Conservation (phyloP, 371 early-diverging fungal genomes). For the Lichtheimia hyalospora region DNA sequence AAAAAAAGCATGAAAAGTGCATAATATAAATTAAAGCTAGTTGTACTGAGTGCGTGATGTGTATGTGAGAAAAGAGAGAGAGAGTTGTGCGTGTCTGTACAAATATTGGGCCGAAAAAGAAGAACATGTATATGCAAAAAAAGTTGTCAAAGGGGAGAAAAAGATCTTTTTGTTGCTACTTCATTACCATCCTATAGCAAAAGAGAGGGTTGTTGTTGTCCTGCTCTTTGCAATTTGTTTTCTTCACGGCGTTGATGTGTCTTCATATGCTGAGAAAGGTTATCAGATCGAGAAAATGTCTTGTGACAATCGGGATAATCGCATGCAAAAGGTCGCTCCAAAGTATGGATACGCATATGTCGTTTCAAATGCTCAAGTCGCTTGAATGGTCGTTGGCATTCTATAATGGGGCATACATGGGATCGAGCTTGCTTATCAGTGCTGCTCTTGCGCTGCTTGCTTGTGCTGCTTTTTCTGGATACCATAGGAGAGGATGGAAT, state of each 20-base stretch:
- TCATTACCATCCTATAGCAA: neutral
- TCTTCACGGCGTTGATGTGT: constrained; percentile 52
- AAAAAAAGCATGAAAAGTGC: neutral
- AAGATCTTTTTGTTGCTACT: neutral
- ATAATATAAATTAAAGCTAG: neutral
- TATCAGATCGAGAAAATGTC: constrained; percentile 78
- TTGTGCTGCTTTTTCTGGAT: neutral
- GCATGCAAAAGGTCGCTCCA: constrained; percentile 73
- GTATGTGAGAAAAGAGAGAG: neutral
- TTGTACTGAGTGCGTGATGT: neutral
- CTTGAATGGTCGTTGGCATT: constrained; percentile 63
- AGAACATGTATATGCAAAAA: neutral
- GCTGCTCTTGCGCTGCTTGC: constrained; percentile 8
- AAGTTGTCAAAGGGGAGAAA: neutral
- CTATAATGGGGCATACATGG: constrained; percentile 44
- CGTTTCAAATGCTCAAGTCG: constrained; percentile 87
- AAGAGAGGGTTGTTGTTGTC: constrained; percentile 1
- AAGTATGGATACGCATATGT: constrained; percentile 83
- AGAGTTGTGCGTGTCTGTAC: neutral
- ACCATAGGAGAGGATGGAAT: neutral
- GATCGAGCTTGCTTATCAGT: constrained; percentile 5
- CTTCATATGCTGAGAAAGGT: constrained; percentile 61
- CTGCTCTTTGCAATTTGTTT: constrained; percentile 13
- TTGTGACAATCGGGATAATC: constrained; percentile 66
- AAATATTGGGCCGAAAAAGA: neutral